Percentiles rank a stretch among this genome's conserved stretches.
These are phyloP conservation scores for Adansonia rubrostipa DNA, from an alignment of 441 rosid genomes.

Conservation along the genomic window DNA sequence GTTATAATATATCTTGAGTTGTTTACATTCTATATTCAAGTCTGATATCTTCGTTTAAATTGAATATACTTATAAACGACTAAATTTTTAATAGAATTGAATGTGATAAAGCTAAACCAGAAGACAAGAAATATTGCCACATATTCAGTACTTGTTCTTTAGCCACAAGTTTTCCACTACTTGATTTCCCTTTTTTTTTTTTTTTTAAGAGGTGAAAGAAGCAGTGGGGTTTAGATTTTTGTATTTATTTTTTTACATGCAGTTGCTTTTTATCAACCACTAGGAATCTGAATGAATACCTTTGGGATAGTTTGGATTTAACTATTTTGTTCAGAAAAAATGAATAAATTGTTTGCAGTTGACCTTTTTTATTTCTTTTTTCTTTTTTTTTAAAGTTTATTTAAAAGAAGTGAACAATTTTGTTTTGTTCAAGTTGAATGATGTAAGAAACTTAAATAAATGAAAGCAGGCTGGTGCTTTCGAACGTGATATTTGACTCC, in stretches of 20 bases:
- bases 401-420: too few species aligned
- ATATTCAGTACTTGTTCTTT: not conserved
- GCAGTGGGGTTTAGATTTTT: constrained; percentile 7
- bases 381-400: too few species aligned
- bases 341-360: not conserved
- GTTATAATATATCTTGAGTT: not conserved
- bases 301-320: not conserved
- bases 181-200: too few species aligned
- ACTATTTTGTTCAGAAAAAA: not conserved
- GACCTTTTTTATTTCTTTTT: not conserved
- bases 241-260: not conserved
- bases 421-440: not conserved
- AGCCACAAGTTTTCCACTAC: not conserved
- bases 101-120: not conserved
- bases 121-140: not conserved
- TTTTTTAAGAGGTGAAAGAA: not conserved
- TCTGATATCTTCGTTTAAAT: not conserved
- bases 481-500: too few species aligned
- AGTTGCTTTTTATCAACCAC: constrained; percentile 5
- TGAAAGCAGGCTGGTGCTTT: not conserved
- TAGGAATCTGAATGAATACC: not conserved
- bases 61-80: not conserved
- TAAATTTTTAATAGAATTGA: not conserved
- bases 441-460: not conserved
- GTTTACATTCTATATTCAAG: not conserved